Evolutionary conservation across 768 basidiomycete genomes (phyloP).

Genomic region (Suillus subalutaceus): DNA sequence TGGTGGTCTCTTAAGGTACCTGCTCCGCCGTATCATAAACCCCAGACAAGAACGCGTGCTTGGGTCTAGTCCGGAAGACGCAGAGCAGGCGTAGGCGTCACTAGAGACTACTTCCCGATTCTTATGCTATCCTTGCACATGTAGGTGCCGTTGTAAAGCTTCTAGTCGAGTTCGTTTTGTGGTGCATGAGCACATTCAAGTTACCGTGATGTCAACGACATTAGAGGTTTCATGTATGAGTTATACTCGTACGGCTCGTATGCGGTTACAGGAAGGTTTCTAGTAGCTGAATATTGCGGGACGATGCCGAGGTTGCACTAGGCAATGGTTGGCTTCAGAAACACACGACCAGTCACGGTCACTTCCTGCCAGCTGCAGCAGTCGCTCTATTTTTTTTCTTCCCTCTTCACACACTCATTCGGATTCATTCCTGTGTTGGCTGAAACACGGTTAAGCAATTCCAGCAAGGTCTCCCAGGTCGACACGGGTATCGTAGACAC

Average conservation of each 20-base stretch:
- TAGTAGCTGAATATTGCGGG: not conserved
- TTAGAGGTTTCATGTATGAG: not conserved
- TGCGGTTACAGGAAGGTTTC: not conserved
- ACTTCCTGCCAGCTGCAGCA: not conserved
- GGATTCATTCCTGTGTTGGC: slow-evolving; percentile 19
- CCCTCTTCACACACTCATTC: slow-evolving; percentile 14
- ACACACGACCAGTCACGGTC: not conserved
- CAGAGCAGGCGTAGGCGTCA: not conserved
- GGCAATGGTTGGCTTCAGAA: not conserved
- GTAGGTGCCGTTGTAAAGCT: not conserved
- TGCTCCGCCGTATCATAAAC: slow-evolving; percentile 28
- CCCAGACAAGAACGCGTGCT: not conserved
- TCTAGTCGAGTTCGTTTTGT: not conserved
- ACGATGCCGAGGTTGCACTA: not conserved
- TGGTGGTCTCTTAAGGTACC: slow-evolving; percentile 33
- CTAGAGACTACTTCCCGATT: not conserved
- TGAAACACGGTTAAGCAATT: slow-evolving; percentile 19
- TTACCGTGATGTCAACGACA: not conserved
- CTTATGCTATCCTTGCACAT: not conserved
- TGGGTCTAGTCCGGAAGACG: not conserved
- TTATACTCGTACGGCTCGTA: not conserved
- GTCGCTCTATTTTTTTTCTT: not conserved
- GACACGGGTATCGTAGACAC: not conserved
- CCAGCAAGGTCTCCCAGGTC: not conserved
- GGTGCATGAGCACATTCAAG: not conserved